These are phyloP conservation scores for Panicum virgatum DNA, from an alignment of 202 grass and related monocot species.

Conservation along the genomic window DNA sequence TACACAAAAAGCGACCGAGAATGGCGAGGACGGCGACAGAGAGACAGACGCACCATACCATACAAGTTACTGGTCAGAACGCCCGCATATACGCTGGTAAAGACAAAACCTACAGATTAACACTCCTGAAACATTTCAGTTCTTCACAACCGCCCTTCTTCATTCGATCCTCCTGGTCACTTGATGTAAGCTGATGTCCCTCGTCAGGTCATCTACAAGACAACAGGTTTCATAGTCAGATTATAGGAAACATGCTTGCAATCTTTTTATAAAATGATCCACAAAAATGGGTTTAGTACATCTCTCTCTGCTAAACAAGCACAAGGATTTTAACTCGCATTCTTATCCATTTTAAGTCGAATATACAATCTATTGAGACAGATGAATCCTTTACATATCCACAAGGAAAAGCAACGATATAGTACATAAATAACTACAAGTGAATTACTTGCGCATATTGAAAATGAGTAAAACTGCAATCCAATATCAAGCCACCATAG, in stretches of 20 bases:
- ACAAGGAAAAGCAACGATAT: not conserved
- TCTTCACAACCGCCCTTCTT: not conserved
- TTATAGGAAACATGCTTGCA: not conserved
- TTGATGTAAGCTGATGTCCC: not conserved
- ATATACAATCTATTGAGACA: not conserved
- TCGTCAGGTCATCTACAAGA: conserved; percentile 29
- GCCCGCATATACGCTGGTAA: not conserved
- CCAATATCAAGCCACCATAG: not conserved
- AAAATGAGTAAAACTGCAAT: not conserved
- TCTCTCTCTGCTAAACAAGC: not conserved
- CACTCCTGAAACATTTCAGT: not conserved
- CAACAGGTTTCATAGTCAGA: conserved; percentile 19
- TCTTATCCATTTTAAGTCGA: not conserved
- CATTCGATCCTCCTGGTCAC: not conserved
- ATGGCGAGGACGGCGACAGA: not conserved
- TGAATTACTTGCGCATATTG: not conserved
- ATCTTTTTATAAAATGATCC: not conserved
- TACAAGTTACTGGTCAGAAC: conserved; percentile 32
- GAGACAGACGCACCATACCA: not conserved
- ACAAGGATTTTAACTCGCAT: not conserved
- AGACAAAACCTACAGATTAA: not conserved
- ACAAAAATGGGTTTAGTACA: not conserved
- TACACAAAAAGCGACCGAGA: not conserved
- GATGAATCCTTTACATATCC: not conserved
- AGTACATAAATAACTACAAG: not conserved